Conservation (phyloP, 768 basidiomycete genomes). For the Aureoboletus auriporus region DNA sequence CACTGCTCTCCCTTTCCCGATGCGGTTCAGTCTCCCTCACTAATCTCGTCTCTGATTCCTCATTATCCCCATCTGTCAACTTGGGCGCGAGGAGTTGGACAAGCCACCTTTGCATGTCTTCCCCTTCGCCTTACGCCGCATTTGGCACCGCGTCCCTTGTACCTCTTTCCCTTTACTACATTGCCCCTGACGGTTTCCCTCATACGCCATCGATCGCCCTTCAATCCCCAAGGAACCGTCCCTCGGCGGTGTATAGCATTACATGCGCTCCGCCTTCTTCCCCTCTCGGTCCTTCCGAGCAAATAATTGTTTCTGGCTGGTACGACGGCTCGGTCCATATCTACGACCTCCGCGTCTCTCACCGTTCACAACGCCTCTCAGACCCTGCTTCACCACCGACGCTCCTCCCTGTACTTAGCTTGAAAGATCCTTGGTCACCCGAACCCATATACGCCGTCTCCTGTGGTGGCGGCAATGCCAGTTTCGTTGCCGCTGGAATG, state of each 20-base stretch:
- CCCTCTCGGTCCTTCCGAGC: conserved; percentile 66
- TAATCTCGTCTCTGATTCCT: conserved; percentile 21
- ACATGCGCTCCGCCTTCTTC: conserved; percentile 55
- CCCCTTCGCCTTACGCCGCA: conserved; percentile 57
- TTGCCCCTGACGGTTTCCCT: conserved; percentile 46
- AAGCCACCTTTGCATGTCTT: conserved; percentile 49
- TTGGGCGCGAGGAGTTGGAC: conserved; percentile 60
- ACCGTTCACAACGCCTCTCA: conserved; percentile 12
- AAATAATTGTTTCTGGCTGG: conserved; percentile 77
- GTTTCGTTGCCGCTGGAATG: conserved; percentile 70
- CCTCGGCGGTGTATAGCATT: conserved; percentile 72
- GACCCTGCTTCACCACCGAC: conserved; percentile 25
- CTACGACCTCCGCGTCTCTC: conserved; percentile 63
- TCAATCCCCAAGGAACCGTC: conserved; percentile 31
- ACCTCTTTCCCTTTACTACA: conserved; percentile 56
- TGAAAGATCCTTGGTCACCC: conserved; percentile 64
- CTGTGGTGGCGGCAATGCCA: conserved; percentile 64
- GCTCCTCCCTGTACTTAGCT: conserved; percentile 54
- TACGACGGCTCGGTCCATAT: conserved; percentile 72
- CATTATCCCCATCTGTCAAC: conserved; percentile 32
- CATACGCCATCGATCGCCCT: conserved; percentile 47
- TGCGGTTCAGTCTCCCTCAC: conserved; percentile 45
- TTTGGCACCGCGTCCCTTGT: conserved; percentile 58
- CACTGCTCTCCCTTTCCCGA: conserved; percentile 56
- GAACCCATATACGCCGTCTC: conserved; percentile 77